Evolutionary conservation across 2,329 filamentous ascomycete species (phyloP).

Genomic region (Venturia aucupariae): DNA sequence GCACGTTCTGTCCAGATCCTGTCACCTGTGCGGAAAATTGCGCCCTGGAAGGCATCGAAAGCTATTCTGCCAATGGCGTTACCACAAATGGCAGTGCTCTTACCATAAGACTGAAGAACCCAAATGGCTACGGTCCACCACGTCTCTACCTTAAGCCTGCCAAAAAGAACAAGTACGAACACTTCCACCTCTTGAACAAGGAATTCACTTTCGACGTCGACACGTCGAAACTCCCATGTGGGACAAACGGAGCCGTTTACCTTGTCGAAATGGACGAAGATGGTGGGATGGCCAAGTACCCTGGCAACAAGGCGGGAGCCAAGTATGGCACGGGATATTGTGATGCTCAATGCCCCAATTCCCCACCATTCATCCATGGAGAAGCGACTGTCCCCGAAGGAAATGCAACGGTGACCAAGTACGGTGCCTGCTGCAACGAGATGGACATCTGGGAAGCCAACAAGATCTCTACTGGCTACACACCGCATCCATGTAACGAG

Average conservation of each 20-base stretch:
- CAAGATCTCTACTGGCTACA: slow-evolving; percentile 53
- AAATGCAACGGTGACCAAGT: slow-evolving; percentile 43
- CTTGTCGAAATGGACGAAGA: slow-evolving; percentile 53
- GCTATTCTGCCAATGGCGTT: slow-evolving; percentile 37
- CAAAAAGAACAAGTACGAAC: slow-evolving; percentile 24
- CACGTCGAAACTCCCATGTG: slow-evolving; percentile 56
- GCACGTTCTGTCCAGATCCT: slow-evolving; percentile 30
- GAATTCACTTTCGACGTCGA: slow-evolving; percentile 35
- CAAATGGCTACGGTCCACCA: slow-evolving; percentile 34
- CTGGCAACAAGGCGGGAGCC: slow-evolving; percentile 42
- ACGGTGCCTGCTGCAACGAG: slow-evolving; percentile 57
- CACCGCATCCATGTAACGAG: slow-evolving; percentile 54
- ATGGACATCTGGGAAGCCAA: slow-evolving; percentile 67
- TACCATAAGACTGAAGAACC: slow-evolving; percentile 49
- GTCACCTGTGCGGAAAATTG: slow-evolving; percentile 32
- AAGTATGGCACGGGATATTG: slow-evolving; percentile 53
- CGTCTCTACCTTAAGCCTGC: slow-evolving; percentile 5
- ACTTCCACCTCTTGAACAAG: slow-evolving; percentile 33
- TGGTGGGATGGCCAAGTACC: slow-evolving; percentile 46
- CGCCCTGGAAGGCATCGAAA: slow-evolving; percentile 35
- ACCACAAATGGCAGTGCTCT: slow-evolving; percentile 43
- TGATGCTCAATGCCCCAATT: slow-evolving; percentile 33
- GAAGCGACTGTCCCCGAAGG: slow-evolving; percentile 15
- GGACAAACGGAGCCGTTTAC: slow-evolving; percentile 64
- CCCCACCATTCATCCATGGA: slow-evolving; percentile 46